These are phyloP conservation scores for Naganishia vishniacii DNA, from an alignment of 768 basidiomycete genomes.

Conservation along the genomic window DNA sequence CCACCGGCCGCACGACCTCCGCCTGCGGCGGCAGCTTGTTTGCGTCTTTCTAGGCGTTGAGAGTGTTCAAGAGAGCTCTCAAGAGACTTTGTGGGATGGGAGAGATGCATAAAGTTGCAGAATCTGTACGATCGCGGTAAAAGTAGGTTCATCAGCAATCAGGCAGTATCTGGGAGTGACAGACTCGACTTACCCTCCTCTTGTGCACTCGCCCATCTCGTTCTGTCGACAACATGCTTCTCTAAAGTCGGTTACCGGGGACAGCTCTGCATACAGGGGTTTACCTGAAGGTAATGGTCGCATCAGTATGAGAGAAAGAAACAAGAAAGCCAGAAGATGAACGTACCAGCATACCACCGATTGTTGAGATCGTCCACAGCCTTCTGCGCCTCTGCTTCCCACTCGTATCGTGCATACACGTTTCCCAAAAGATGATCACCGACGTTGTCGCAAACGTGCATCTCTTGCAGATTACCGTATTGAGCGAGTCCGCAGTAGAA, in stretches of 20 bases:
- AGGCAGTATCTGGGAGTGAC: not conserved
- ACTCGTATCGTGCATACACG: conserved; percentile 95
- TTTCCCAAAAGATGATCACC: conserved; percentile 98
- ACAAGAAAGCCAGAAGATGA: not conserved
- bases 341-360: conserved; percentile 89
- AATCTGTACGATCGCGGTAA: conserved; percentile 55
- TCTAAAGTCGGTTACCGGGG: conserved; percentile 96
- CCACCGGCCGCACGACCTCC: not conserved
- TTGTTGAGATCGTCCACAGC: conserved; percentile 91
- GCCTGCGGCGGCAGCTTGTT: conserved; percentile 50
- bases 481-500: conserved; percentile 86
- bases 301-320: not conserved
- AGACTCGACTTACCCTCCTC: conserved; percentile 56
- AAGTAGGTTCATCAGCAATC: not conserved
- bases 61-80: conserved; percentile 71
- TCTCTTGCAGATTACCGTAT: conserved; percentile 88
- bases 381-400: conserved; percentile 93
- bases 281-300: conserved; percentile 58
- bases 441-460: conserved; percentile 98
- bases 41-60: conserved; percentile 72
- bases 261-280: conserved; percentile 92
- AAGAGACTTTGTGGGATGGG: conserved; percentile 76
- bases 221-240: conserved; percentile 99
- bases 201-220: conserved; percentile 95
- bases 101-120: conserved; percentile 98